A percentile compares a stretch with the other conserved stretches of the same genome.
Evolutionary conservation across 2,329 filamentous ascomycete genomes (phyloP).

Genomic region (Fusarium abutilonis): DNA sequence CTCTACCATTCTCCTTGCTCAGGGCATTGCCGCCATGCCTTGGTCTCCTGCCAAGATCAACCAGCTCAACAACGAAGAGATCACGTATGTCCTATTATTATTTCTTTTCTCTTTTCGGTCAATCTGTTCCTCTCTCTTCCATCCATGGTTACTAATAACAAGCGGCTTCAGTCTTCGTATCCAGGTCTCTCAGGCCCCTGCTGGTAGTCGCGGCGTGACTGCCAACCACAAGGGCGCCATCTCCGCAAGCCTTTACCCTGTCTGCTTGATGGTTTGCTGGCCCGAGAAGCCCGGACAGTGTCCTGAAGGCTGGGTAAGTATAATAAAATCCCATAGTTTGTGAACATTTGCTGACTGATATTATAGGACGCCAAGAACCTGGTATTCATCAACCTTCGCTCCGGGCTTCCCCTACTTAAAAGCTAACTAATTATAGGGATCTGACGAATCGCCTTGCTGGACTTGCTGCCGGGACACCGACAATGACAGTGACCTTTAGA

Average conservation of each 20-base stretch:
- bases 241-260: not conserved
- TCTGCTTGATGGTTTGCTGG: constrained; percentile 18
- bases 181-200: constrained; percentile 15
- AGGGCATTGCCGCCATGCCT: constrained; percentile 31
- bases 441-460: constrained; percentile 9
- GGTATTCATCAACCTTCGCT: not conserved
- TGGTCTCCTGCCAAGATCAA: constrained; percentile 9
- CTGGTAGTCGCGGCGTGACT: not conserved
- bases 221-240: not conserved
- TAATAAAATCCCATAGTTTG: accelerated
- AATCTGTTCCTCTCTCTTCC: not conserved
- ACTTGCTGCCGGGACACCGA: constrained; percentile 17
- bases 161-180: constrained; percentile 18
- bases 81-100: constrained; percentile 17
- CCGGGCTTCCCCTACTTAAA: accelerated
- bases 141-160: not conserved
- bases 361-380: constrained; percentile 5
- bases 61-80: constrained; percentile 17
- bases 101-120: no score
- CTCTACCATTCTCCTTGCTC: constrained; percentile 6
- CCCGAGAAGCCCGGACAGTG: not conserved
- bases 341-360: not conserved
- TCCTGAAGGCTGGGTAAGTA: constrained; percentile 25
- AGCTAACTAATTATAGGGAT: constrained; percentile 13
- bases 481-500: not conserved